Evolutionary conservation across 2,329 filamentous ascomycete species (phyloP), one percentile per base, ranked within the genome.

Genomic region (Microdochium bolleyi): DNA sequence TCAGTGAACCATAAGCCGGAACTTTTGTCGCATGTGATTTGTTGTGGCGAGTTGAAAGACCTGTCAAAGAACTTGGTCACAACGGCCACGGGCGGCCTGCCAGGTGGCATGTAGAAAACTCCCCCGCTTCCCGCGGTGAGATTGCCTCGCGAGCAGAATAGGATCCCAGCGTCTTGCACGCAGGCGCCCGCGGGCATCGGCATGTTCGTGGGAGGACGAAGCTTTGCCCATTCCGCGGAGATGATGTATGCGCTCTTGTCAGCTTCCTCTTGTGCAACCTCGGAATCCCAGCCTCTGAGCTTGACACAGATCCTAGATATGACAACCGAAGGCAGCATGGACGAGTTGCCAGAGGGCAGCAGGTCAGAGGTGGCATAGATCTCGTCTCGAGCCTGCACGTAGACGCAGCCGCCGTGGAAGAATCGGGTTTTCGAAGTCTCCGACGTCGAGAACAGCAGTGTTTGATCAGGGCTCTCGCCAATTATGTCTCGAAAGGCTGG

Each of bases 1-100:
- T 79, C 76, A 0, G 75, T 77, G 57, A 79, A 79, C 75, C 75
- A 79, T 11, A 79, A 58, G 0, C 63, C 61, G 1, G 70, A 71
- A 54, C 75, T 70, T 1, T 27, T 38, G 2, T 69, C 65, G 11
- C 69, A 60, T 1, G 68, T 64, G 3, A 76, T 72, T 54, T 70
- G 69, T 55, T 74, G 73, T 24, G 72, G 65, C 27, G 71, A 75
- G 62, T 77, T 78, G 61, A 79, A 77, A 7, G 72, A 69, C 25
- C 67, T 65, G 10, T 70, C 70, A 50, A 72, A 70, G 61, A 70
- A 78, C 32, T 66, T 69, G 5, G 68, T 71, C 3, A 74, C 61
- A n/a, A 77, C 49, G 1, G 68, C 57, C 22, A 58, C 52, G 0
- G 71, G 70, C 7, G 61, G 63, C 30, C 61, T 62, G 2, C 62